Conservation (phyloP, 192 early-diverging fungal genomes). For the Umbelopsis isabellina region DNA sequence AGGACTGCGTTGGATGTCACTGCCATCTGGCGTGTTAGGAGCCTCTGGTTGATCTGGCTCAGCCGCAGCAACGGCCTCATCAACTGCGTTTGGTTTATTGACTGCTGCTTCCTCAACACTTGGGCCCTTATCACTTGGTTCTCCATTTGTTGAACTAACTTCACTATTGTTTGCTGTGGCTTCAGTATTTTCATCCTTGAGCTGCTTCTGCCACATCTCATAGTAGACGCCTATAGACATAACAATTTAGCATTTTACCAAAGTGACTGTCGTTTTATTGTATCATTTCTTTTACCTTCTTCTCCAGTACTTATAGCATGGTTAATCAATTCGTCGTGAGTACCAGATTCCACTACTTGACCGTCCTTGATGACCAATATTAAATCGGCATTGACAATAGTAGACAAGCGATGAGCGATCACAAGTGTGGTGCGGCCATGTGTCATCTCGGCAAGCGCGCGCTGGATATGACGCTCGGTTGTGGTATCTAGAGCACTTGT, state of each 20-base stretch:
- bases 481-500: slow-evolving; percentile 86
- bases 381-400: slow-evolving; percentile 82
- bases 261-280: background rate
- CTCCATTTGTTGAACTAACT: background rate
- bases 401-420: slow-evolving; percentile 85
- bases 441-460: slow-evolving; percentile 76
- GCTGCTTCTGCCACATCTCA: slow-evolving; percentile 93
- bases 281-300: slow-evolving; percentile 37
- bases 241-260: background rate
- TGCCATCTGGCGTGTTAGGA: background rate
- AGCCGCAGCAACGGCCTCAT: background rate
- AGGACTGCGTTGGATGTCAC: background rate
- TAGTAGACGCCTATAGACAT: slow-evolving; percentile 68
- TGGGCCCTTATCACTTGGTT: background rate
- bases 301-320: slow-evolving; percentile 40
- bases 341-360: slow-evolving; percentile 79
- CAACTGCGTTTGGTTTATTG: background rate
- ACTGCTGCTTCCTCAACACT: background rate
- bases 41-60: background rate
- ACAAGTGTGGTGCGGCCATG: slow-evolving; percentile 85
- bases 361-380: slow-evolving; percentile 89
- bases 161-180: slow-evolving; percentile 16
- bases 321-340: slow-evolving; percentile 74
- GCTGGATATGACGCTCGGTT: slow-evolving; percentile 79
- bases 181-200: slow-evolving; percentile 57